phyloP scores from a whole-genome alignment of 805 yeast genomes.

The Kodamaea laetipori region DNA sequence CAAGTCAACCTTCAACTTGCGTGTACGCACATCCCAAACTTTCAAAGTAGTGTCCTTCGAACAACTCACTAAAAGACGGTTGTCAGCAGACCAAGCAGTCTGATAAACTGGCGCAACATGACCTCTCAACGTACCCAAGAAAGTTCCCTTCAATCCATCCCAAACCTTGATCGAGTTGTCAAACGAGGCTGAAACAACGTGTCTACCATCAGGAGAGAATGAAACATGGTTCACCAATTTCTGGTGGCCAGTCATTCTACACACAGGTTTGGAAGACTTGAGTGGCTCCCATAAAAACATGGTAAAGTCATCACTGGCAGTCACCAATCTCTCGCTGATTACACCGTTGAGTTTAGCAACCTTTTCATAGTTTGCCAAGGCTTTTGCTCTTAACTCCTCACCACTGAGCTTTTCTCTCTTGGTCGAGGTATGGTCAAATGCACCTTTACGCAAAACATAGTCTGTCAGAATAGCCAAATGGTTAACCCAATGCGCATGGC shows the following conservation, averaged over 20 bases:
- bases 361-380: slow-evolving; percentile 61
- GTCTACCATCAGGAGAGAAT: slow-evolving; percentile 93
- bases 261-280: slow-evolving; percentile 75
- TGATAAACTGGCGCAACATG: slow-evolving; percentile 98
- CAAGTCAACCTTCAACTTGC: slow-evolving; percentile 80
- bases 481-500: slow-evolving; percentile 98
- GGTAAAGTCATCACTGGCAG: slow-evolving; percentile 96
- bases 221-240: slow-evolving; percentile 94
- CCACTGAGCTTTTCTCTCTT: slow-evolving; percentile 29
- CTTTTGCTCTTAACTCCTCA: slow-evolving; percentile 46
- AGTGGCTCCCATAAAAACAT: slow-evolving; percentile 97
- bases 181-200: slow-evolving; percentile 88
- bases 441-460: slow-evolving; percentile 81
- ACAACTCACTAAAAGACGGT: slow-evolving; percentile 85
- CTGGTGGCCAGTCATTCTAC: slow-evolving; percentile 97
- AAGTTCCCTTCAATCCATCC: slow-evolving; percentile 94
- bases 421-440: slow-evolving; percentile 71
- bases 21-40: slow-evolving; percentile 92
- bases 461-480: slow-evolving; percentile 92
- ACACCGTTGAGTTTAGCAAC: slow-evolving; percentile 61
- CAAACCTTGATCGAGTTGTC: slow-evolving; percentile 94
- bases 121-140: slow-evolving; percentile 87
- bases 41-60: slow-evolving; percentile 95
- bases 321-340: slow-evolving; percentile 74
- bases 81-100: slow-evolving; percentile 96